Conservation (phyloP, 495 filamentous ascomycete genomes). For the Lasiosphaeria miniovina region DNA sequence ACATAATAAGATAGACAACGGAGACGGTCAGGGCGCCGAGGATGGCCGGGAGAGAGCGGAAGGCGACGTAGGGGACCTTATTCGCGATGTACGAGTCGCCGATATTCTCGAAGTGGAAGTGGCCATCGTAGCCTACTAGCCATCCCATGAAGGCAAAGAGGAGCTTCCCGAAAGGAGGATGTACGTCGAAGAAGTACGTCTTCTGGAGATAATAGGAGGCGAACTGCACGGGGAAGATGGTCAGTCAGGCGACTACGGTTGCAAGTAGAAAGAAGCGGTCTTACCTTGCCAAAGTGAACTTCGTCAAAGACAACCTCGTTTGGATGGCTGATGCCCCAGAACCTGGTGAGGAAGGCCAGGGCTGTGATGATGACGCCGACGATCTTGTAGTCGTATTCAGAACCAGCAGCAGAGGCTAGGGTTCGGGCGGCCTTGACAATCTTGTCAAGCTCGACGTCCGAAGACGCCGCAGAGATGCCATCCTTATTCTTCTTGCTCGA, state of each 20-base stretch:
- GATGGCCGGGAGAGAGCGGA: conserved; percentile 88
- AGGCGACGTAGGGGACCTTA: conserved; percentile 94
- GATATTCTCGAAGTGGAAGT: conserved; percentile 98
- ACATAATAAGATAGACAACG: conserved; percentile 97
- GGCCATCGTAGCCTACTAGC: conserved; percentile 92
- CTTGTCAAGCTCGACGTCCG: conserved; percentile 48
- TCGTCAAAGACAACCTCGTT: conserved; percentile 98
- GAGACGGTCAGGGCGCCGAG: conserved; percentile 90
- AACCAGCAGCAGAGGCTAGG: conserved; percentile 14
- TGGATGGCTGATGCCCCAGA: conserved; percentile 91
- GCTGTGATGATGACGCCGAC: conserved; percentile 73
- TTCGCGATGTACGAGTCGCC: conserved; percentile 97
- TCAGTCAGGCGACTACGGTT: conserved; percentile 10
- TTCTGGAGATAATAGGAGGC: conserved; percentile 95
- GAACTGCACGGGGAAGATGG: conserved; percentile 54
- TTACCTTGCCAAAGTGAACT: conserved; percentile 99
- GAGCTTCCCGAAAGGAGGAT: conserved; percentile 92
- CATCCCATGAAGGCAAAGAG: conserved; percentile 92
- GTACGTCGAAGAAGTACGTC: conserved; percentile 99
- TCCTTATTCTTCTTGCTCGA: conserved; percentile 46
- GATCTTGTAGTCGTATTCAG: conserved; percentile 82
- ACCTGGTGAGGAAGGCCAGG: conserved; percentile 85
- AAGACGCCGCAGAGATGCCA: conserved; percentile 31
- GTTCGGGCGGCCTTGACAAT: conserved; percentile 32
- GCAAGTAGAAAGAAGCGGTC: conserved; percentile 17